Conservation (phyloP, 1,139 yeast genomes). For the Pichia sp. region DNA sequence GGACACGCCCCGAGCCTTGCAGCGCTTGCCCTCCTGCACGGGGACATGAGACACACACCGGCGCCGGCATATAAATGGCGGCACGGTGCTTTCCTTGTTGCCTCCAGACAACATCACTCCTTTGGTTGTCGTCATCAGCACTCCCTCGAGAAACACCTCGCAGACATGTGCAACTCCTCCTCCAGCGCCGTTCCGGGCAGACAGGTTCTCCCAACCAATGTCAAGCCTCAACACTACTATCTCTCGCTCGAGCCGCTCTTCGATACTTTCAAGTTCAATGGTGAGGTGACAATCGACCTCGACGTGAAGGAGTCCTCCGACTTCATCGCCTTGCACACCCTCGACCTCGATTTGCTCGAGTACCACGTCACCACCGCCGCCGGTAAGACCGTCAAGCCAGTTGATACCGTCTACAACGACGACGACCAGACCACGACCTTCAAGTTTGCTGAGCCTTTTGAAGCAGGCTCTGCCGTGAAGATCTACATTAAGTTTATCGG, state of each 20-base stretch:
- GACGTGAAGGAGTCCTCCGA: constrained; percentile 36
- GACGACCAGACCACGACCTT: constrained; percentile 64
- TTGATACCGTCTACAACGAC: constrained; percentile 17
- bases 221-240: constrained; percentile 47
- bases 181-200: constrained; percentile 24
- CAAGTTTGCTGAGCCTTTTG: constrained; percentile 44
- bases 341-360: constrained; percentile 35
- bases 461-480: constrained; percentile 34
- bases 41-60: neutral
- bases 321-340: constrained; percentile 41
- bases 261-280: constrained; percentile 37
- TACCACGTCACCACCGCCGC: constrained; percentile 19
- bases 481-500: constrained; percentile 46
- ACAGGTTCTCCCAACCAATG: constrained; percentile 39
- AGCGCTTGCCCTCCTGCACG: neutral
- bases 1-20: neutral
- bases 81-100: neutral
- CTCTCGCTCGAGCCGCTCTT: constrained; percentile 35
- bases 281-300: constrained; percentile 42
- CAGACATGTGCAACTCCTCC: constrained; percentile 23
- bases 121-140: constrained; percentile 14
- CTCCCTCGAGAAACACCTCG: constrained; percentile 6
- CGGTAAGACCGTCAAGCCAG: constrained; percentile 22
- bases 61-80: neutral
- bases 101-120: constrained; percentile 10